Conservation (phyloP, 1,139 yeast genomes). For the Taphrina flavorubra region DNA sequence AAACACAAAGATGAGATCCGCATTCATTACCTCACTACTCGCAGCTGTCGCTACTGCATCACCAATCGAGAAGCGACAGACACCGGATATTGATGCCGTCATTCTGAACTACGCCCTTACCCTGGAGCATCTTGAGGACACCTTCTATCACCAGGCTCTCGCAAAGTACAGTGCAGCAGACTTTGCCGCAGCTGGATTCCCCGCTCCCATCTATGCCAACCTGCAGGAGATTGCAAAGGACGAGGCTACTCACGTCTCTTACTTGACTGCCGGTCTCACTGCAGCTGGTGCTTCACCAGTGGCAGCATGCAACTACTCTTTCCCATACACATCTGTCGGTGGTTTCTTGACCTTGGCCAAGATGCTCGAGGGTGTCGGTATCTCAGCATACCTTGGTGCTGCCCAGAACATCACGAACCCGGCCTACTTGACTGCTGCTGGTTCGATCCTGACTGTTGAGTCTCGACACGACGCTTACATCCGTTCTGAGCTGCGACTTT, state of each 20-base stretch:
- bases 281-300: slow-evolving; percentile 44
- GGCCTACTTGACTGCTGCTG: slow-evolving; percentile 44
- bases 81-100: slow-evolving; percentile 43
- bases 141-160: slow-evolving; percentile 44
- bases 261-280: slow-evolving; percentile 34
- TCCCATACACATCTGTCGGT: slow-evolving; percentile 42
- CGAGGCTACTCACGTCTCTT: slow-evolving; percentile 41
- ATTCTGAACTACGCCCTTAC: slow-evolving; percentile 46
- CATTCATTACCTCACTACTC: slow-evolving; percentile 25
- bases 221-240: slow-evolving; percentile 44
- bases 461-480: slow-evolving; percentile 44
- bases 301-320: slow-evolving; percentile 44
- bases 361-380: slow-evolving; percentile 45
- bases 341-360: slow-evolving; percentile 44
- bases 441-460: slow-evolving; percentile 45
- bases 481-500: slow-evolving; percentile 40
- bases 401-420: slow-evolving; percentile 39
- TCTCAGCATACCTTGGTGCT: slow-evolving; percentile 46
- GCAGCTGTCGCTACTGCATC: slow-evolving; percentile 41
- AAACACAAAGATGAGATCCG: slow-evolving; percentile 25
- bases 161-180: slow-evolving; percentile 41
- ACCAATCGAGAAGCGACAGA: slow-evolving; percentile 46
- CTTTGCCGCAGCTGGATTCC: slow-evolving; percentile 44
- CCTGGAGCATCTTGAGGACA: slow-evolving; percentile 46
- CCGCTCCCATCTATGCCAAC: slow-evolving; percentile 43